Percentiles rank a stretch among this genome's conserved stretches.
Evolutionary conservation across 129 eudicot genomes (phyloP).

Genomic region (Chrysanthemum makinoi): DNA sequence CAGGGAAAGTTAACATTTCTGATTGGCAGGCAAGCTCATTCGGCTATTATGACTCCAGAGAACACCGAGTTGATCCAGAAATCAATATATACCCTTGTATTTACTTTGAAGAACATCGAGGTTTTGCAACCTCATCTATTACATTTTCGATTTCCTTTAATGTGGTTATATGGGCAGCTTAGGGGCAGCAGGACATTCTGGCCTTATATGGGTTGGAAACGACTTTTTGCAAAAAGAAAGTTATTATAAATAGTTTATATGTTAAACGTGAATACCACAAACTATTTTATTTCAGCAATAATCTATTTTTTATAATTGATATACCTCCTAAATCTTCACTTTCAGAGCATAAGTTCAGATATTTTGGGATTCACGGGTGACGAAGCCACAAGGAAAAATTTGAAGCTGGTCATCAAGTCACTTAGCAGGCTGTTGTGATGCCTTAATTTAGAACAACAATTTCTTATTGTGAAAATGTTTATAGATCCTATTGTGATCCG

Average conservation of each 20-base stretch:
- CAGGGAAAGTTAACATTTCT: no score
- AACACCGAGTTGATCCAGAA: conserved; percentile 82
- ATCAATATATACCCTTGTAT: conserved; percentile 76
- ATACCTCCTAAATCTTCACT: background rate
- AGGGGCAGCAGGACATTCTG: no score
- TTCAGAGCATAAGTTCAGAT: conserved; percentile 85
- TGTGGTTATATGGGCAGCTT: background rate
- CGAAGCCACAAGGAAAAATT: conserved; percentile 78
- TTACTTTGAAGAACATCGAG: conserved; percentile 90
- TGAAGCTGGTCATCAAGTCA: conserved; percentile 76
- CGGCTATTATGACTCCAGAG: conserved; percentile 81
- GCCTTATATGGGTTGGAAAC: no score
- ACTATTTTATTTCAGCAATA: no score
- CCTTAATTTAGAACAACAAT: conserved; percentile 10
- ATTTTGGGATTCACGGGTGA: conserved; percentile 84
- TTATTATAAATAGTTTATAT: no score
- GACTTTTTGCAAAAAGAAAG: no score
- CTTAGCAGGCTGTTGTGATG: conserved; percentile 68
- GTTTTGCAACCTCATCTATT: conserved; percentile 27
- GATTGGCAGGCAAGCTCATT: conserved; percentile 63
- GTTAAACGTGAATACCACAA: no score
- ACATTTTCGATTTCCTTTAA: background rate
- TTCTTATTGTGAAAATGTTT: conserved; percentile 19
- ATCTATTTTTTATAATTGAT: background rate
- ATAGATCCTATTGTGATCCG: conserved; percentile 22